These are phyloP conservation scores for Globisporangium emineosum DNA, from an alignment of 352 stramenopile genomes.

Conservation along the genomic window DNA sequence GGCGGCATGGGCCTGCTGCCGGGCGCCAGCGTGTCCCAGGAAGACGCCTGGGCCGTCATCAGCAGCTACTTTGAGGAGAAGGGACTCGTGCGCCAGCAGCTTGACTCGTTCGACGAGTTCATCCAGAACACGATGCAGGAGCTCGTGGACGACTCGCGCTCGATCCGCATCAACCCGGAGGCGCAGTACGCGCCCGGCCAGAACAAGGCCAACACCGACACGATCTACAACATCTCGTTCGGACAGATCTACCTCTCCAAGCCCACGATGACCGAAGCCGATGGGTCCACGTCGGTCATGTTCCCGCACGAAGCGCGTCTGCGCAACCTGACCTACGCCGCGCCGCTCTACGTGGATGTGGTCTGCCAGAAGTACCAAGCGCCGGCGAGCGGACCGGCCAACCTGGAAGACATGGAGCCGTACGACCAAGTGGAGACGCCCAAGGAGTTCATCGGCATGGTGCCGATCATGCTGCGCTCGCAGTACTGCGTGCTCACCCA, in stretches of 20 bases:
- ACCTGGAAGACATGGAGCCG: constrained; percentile 85
- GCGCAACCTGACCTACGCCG: constrained; percentile 99
- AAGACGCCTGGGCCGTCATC: constrained; percentile 99
- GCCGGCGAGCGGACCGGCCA: constrained; percentile 49
- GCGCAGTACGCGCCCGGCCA: constrained; percentile 95
- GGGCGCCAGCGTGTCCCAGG: constrained; percentile 93
- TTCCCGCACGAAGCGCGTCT: constrained; percentile 98
- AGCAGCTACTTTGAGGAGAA: constrained; percentile 99
- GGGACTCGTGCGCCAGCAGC: constrained; percentile 98
- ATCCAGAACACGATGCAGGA: constrained; percentile 99
- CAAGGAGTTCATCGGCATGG: constrained; percentile 97
- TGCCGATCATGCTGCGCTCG: constrained; percentile 98
- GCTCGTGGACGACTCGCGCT: constrained; percentile 96
- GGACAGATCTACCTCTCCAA: constrained; percentile 98
- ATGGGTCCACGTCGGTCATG: constrained; percentile 97
- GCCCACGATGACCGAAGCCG: constrained; percentile 96
- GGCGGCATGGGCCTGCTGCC: constrained; percentile 46
- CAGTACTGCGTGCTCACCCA: constrained; percentile 95
- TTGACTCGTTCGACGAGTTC: constrained; percentile 99
- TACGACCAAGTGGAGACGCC: constrained; percentile 85
- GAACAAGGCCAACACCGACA: constrained; percentile 89
- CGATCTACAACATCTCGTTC: constrained; percentile 96
- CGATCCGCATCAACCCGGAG: constrained; percentile 96
- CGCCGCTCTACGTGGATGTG: constrained; percentile 98
- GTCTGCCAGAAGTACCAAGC: constrained; percentile 91